Conservation (phyloP, 2,329 filamentous ascomycete species). For the Pyricularia sp. region DNA sequence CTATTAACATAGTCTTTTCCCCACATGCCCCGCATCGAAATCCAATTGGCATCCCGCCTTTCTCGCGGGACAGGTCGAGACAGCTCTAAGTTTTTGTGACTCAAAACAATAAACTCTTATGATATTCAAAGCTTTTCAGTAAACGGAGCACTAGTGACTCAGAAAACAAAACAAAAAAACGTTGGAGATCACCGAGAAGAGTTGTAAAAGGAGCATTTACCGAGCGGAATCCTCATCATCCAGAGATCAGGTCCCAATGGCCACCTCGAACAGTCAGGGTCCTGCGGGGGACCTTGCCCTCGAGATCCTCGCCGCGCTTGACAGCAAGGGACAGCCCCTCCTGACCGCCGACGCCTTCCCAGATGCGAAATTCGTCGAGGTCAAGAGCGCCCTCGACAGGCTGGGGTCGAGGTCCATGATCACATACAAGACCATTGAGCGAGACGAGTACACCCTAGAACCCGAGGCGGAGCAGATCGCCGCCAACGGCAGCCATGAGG, state of each 20-base stretch:
- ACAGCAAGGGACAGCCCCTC: slow-evolving; percentile 44
- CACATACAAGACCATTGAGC: slow-evolving; percentile 69
- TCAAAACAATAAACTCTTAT: background rate
- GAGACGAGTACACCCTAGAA: slow-evolving; percentile 65
- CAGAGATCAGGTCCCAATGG: background rate
- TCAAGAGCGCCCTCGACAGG: slow-evolving; percentile 83
- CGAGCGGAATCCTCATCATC: background rate
- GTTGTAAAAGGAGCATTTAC: background rate
- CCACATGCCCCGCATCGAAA: background rate
- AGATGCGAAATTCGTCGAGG: slow-evolving; percentile 45
- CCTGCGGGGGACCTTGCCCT: slow-evolving; percentile 43
- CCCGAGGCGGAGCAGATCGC: slow-evolving; percentile 60
- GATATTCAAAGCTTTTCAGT: background rate
- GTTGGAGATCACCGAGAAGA: background rate
- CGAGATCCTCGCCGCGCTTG: slow-evolving; percentile 53
- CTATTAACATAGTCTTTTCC: too few relatives aligned
- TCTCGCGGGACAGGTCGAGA: background rate
- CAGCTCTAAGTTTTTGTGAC: background rate
- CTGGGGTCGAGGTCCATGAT: slow-evolving; percentile 78
- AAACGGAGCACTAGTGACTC: background rate
- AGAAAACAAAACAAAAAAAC: too few relatives aligned
- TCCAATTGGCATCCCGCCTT: background rate
- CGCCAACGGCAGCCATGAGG: slow-evolving; percentile 67
- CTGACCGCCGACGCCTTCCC: slow-evolving; percentile 60
- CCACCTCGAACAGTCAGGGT: background rate